Evolutionary conservation across 176 grass and related monocot genomes (phyloP), one percentile per base, ranked within the genome.

Genomic region (Canna indica): DNA sequence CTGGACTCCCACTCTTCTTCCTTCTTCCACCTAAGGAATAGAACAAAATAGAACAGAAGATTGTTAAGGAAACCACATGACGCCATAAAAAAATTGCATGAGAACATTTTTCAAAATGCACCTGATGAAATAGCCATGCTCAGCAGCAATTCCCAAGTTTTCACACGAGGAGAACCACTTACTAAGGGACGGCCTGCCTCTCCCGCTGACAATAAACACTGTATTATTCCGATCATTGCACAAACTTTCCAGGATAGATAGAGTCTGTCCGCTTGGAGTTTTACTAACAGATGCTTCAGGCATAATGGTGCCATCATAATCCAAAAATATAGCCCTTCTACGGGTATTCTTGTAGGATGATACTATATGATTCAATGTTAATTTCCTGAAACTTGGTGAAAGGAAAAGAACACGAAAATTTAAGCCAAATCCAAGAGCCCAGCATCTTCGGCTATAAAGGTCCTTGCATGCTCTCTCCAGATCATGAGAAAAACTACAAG

Each of bases 81-180:
- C 31, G 36, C 18, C 35, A 31, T 25, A 59, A 29, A 47, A 18
- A 10, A 52, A 30, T 36, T 46, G 36, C 25, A 53, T 14, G 25
- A 76, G 7, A 7, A 76, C 3, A 3, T 15, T 15, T 22, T 59
- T 31, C 27, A 16, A 11, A 45, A 64, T 48, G 28, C 88, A 95
- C 90, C 90, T 95, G 54, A 83, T 77, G 60, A 90, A 95, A 76
- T 83, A 95, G 22, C 90, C 90, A 76, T 95, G 90, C 84, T 95
- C 90, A 25, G 86, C 83, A 75, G 90, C 90, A 67, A 95, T 85
- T 78, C 90, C 90, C 72, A 95, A 79, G 24, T 72, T 74, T 22
- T 95, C 86, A 1, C 90, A 95, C 65, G 90, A 78, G 52, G 70
- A 46, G 62, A 95, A 90, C 86, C 90, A 89, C 47, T 87, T 70